Evolutionary conservation across 805 yeast species (phyloP).

Genomic region (Hanseniaspora occidentalis): DNA sequence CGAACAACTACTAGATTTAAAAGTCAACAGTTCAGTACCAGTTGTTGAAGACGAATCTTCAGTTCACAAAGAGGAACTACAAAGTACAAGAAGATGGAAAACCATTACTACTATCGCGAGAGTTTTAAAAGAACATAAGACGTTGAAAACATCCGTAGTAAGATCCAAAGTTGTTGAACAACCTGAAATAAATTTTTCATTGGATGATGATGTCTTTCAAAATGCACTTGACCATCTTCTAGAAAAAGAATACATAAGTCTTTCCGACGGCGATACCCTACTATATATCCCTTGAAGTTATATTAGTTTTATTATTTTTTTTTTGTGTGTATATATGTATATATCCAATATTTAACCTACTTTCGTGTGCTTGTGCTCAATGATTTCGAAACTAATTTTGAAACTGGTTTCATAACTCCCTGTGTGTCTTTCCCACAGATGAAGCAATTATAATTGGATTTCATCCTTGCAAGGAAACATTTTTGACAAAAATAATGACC

Average conservation of each 20-base stretch:
- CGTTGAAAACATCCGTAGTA: too few relatives aligned
- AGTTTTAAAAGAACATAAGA: constrained; percentile 67
- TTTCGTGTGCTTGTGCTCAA: too few relatives aligned
- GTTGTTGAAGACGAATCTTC: constrained; percentile 32
- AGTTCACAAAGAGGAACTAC: constrained; percentile 39
- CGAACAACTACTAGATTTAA: too few relatives aligned
- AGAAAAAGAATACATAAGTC: constrained; percentile 68
- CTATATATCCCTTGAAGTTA: constrained; percentile 27
- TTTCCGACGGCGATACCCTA: constrained; percentile 49
- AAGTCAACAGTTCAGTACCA: too few relatives aligned
- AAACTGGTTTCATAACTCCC: constrained; percentile 27
- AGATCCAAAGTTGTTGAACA: too few relatives aligned
- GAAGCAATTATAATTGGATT: constrained; percentile 34
- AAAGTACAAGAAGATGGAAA: constrained; percentile 52
- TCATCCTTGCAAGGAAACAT: constrained; percentile 41
- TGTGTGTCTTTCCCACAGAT: constrained; percentile 50
- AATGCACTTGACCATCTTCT: constrained; percentile 59
- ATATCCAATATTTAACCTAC: too few relatives aligned
- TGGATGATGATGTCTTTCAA: too few relatives aligned
- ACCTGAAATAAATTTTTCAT: too few relatives aligned
- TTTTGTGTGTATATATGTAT: too few relatives aligned
- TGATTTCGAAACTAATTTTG: too few relatives aligned
- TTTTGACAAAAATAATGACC: constrained; percentile 50
- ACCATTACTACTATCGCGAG: constrained; percentile 81
- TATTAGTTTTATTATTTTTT: neutral